Conservation (phyloP, 225 moss, liverwort and hornwort genomes). For the Climacium dendroides region DNA sequence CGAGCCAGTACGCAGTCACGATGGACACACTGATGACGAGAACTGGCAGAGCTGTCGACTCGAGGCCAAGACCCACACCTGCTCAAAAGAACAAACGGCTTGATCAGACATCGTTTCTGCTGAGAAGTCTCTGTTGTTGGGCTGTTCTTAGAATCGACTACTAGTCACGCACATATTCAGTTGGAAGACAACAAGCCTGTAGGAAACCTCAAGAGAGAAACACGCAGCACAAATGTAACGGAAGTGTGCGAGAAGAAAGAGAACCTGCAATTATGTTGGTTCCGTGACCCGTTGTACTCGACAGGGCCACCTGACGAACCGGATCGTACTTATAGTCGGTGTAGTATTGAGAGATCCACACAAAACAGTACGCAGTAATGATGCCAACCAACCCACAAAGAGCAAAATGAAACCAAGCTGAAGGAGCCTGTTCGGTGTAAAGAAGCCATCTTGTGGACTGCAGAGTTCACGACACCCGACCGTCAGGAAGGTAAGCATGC, state of each 20-base stretch:
- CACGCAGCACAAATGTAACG: not conserved
- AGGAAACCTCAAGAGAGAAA: not conserved
- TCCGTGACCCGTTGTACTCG: conserved; percentile 96
- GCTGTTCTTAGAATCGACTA: not conserved
- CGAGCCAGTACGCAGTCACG: conserved; percentile 81
- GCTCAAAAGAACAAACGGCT: not conserved
- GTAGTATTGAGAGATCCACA: conserved; percentile 98
- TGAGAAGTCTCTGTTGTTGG: not conserved
- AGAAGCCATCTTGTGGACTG: conserved; percentile 98
- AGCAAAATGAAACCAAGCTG: conserved; percentile 96
- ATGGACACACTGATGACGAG: conserved; percentile 85
- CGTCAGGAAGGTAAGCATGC: not conserved
- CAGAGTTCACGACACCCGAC: not conserved
- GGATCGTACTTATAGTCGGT: conserved; percentile 99
- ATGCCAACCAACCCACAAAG: conserved; percentile 96
- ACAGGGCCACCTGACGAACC: conserved; percentile 80
- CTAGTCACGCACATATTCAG: not conserved
- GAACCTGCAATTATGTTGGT: conserved; percentile 87
- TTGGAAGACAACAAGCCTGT: not conserved
- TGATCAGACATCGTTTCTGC: not conserved
- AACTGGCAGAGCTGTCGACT: conserved; percentile 87
- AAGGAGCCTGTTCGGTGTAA: conserved; percentile 92
- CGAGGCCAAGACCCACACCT: conserved; percentile 87
- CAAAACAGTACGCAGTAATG: conserved; percentile 85
- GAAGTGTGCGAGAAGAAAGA: not conserved